Evolutionary conservation across 345 rosid genomes (phyloP).

Genomic region (Rhodamnia rubescens): DNA sequence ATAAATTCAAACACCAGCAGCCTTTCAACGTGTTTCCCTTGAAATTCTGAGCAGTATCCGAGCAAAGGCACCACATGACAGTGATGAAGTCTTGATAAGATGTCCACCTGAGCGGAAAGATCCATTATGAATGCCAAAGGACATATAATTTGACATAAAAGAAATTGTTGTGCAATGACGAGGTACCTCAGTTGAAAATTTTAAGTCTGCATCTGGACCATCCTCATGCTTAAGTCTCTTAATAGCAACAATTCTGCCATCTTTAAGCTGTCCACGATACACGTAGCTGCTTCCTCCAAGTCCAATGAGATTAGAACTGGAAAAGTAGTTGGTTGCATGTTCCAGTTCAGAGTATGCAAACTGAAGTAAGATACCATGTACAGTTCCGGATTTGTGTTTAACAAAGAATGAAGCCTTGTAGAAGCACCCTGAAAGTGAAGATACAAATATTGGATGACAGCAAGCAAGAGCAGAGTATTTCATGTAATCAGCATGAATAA

Average conservation of each 20-base stretch:
- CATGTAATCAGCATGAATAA: neutral
- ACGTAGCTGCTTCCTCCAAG: constrained; percentile 89
- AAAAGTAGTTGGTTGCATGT: constrained; percentile 67
- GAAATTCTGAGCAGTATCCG: constrained; percentile 79
- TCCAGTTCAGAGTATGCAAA: constrained; percentile 69
- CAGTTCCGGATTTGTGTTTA: constrained; percentile 36
- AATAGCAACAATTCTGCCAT: constrained; percentile 73
- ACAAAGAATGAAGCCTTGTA: constrained; percentile 34
- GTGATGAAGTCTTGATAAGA: constrained; percentile 82
- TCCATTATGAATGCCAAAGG: neutral
- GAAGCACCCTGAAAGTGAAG: constrained; percentile 53
- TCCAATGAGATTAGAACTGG: constrained; percentile 60
- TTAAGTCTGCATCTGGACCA: constrained; percentile 49
- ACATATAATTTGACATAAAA: neutral
- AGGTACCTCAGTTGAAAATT: constrained; percentile 68
- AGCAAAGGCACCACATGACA: constrained; percentile 88
- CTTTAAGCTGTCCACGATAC: constrained; percentile 74
- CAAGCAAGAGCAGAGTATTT: neutral
- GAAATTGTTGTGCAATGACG: neutral
- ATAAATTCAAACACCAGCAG: constrained; percentile 81
- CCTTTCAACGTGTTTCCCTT: constrained; percentile 70
- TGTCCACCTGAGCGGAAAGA: constrained; percentile 51
- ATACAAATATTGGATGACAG: neutral
- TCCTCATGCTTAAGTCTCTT: constrained; percentile 60
- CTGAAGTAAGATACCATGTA: constrained; percentile 44